These are phyloP conservation scores for Fusarium compactum DNA, from an alignment of 2,329 filamentous ascomycete species.

Conservation along the genomic window DNA sequence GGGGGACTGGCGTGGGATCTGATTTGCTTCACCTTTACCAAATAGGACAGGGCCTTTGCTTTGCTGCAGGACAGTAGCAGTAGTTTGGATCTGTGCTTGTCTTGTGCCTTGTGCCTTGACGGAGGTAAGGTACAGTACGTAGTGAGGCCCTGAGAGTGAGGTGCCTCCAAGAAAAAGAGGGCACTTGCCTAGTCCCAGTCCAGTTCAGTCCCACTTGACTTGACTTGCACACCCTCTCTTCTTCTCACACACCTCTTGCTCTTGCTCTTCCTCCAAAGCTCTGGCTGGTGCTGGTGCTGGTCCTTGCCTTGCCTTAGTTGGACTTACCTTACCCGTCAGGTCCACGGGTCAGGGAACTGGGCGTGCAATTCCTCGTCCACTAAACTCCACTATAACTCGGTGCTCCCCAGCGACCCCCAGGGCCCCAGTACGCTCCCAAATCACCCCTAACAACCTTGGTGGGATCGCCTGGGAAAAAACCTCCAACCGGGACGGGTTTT, in stretches of 20 bases:
- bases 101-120: conserved; percentile 41
- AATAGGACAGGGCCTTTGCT: conserved; percentile 13
- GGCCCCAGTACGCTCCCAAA: conserved; percentile 46
- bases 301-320: not conserved
- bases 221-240: conserved; percentile 13
- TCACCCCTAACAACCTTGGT: conserved; percentile 53
- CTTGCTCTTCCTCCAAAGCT: not conserved
- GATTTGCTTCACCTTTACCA: conserved; percentile 37
- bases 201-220: not conserved
- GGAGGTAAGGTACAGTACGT: conserved; percentile 21
- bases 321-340: conserved; percentile 3
- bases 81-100: conserved; percentile 4
- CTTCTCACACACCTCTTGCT: conserved; percentile 12
- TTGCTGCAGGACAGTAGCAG: conserved; percentile 20
- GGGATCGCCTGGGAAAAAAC: conserved; percentile 48
- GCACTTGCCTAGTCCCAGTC: not conserved
- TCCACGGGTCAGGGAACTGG: conserved; percentile 4
- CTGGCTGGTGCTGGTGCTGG: too few species aligned
- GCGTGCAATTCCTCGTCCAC: conserved; percentile 20
- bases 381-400: conserved; percentile 42
- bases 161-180: conserved; percentile 3
- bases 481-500: conserved; percentile 43
- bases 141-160: conserved; percentile 10
- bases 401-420: conserved; percentile 42
- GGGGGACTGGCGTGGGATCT: conserved; percentile 40